Evolutionary conservation across 192 early-diverging fungal species (phyloP).

Genomic region (Backusella sp.): DNA sequence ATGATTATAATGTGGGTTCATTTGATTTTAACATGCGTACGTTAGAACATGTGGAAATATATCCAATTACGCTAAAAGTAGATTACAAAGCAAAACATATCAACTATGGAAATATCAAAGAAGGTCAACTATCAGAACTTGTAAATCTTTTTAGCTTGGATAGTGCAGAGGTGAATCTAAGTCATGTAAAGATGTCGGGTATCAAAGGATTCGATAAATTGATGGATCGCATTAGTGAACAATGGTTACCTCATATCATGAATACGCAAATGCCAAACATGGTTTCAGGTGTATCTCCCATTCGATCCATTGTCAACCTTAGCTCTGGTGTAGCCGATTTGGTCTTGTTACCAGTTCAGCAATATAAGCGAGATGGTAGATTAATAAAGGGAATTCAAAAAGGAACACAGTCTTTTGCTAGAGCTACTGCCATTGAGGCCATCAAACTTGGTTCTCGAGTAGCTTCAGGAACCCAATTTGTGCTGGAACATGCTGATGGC

Average conservation of each 20-base stretch:
- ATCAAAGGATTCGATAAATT: constrained; percentile 71
- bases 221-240: constrained; percentile 58
- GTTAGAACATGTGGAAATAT: constrained; percentile 63
- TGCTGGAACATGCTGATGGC: constrained; percentile 89
- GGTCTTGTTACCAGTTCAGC: constrained; percentile 88
- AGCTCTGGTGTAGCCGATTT: constrained; percentile 91
- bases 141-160: constrained; percentile 94
- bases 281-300: constrained; percentile 85
- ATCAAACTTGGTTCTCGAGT: constrained; percentile 85
- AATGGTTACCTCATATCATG: constrained; percentile 94
- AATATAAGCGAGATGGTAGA: constrained; percentile 90
- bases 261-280: constrained; percentile 88
- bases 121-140: constrained; percentile 77
- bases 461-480: constrained; percentile 84
- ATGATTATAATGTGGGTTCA: neutral
- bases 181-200: constrained; percentile 72
- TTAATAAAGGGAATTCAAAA: constrained; percentile 84
- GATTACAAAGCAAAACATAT: constrained; percentile 98
- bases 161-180: constrained; percentile 86
- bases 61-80: constrained; percentile 79
- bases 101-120: constrained; percentile 67
- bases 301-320: constrained; percentile 87
- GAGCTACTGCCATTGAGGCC: constrained; percentile 87
- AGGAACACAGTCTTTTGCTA: constrained; percentile 87
- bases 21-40: neutral